Conservation (phyloP, 768 basidiomycete species). For the Trametes villosa region DNA sequence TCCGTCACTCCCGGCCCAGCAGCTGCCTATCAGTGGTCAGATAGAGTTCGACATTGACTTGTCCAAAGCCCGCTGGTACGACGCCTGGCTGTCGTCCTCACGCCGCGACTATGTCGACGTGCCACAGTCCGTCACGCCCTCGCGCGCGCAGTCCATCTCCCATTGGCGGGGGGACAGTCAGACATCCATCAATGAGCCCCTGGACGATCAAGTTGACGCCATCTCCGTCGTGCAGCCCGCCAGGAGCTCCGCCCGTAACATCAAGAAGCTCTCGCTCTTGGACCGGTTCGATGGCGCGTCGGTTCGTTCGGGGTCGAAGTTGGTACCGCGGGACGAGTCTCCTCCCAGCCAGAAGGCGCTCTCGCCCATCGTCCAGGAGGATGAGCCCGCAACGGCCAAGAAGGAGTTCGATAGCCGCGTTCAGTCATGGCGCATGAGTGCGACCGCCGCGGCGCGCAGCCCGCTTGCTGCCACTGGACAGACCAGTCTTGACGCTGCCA, state of each 20-base stretch:
- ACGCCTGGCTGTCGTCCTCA: constrained; percentile 64
- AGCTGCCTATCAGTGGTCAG: constrained; percentile 69
- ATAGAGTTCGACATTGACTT: constrained; percentile 89
- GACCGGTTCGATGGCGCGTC: constrained; percentile 60
- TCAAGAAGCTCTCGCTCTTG: constrained; percentile 70
- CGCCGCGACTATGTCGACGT: constrained; percentile 47
- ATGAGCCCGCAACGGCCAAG: constrained; percentile 54
- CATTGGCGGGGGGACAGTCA: constrained; percentile 62
- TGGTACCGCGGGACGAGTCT: constrained; percentile 31
- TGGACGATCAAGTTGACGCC: constrained; percentile 40
- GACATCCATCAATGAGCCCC: constrained; percentile 49
- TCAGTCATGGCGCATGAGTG: constrained; percentile 67
- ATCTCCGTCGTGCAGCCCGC: constrained; percentile 34
- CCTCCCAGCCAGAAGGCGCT: constrained; percentile 42
- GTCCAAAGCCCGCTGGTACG: constrained; percentile 77
- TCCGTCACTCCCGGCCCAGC: constrained; percentile 36
- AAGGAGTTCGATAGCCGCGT: constrained; percentile 59
- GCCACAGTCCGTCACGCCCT: constrained; percentile 43
- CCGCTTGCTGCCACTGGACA: constrained; percentile 55
- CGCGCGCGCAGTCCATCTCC: constrained; percentile 46
- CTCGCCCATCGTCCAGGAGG: constrained; percentile 66
- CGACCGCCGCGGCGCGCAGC: constrained; percentile 43
- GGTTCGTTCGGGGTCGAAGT: constrained; percentile 35
- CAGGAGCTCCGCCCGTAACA: constrained; percentile 44
- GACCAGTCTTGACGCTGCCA: constrained; percentile 53